phyloP scores from a whole-genome alignment of 768 basidiomycete genomes.

The Xerocomellus amylosporus region DNA sequence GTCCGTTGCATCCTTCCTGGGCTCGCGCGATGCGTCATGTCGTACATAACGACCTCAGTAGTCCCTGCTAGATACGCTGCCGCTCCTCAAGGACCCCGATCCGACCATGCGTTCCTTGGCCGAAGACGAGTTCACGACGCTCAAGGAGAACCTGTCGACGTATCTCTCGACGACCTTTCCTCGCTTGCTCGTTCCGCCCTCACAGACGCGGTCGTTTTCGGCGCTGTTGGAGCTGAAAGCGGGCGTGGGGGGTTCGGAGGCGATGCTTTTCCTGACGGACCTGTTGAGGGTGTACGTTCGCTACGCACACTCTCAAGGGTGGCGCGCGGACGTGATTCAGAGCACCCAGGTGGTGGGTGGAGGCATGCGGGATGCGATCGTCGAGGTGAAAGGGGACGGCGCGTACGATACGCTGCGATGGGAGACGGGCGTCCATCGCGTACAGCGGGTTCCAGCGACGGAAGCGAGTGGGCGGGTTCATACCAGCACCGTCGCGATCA shows the following conservation, averaged over 20 bases:
- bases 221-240: slow-evolving; percentile 90
- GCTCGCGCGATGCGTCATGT: not conserved
- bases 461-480: slow-evolving; percentile 87
- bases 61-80: slow-evolving; percentile 61
- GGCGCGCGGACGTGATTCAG: slow-evolving; percentile 62
- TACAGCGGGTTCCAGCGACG: slow-evolving; percentile 91
- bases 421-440: slow-evolving; percentile 96
- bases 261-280: slow-evolving; percentile 76
- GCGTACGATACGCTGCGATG: slow-evolving; percentile 78
- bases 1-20: slow-evolving; percentile 38
- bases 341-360: slow-evolving; percentile 56
- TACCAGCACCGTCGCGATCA: slow-evolving; percentile 84
- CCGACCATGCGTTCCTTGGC: slow-evolving; percentile 73
- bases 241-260: slow-evolving; percentile 90
- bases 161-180: slow-evolving; percentile 53
- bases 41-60: slow-evolving; percentile 38
- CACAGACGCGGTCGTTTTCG: slow-evolving; percentile 60
- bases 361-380: slow-evolving; percentile 74
- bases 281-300: slow-evolving; percentile 81
- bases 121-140: slow-evolving; percentile 54
- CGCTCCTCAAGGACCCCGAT: slow-evolving; percentile 71
- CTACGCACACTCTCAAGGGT: slow-evolving; percentile 50
- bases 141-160: slow-evolving; percentile 34
- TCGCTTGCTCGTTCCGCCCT: slow-evolving; percentile 67
- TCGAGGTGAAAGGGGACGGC: slow-evolving; percentile 76